Conservation (phyloP, 371 early-diverging fungal species). For the Coemansia sp. region DNA sequence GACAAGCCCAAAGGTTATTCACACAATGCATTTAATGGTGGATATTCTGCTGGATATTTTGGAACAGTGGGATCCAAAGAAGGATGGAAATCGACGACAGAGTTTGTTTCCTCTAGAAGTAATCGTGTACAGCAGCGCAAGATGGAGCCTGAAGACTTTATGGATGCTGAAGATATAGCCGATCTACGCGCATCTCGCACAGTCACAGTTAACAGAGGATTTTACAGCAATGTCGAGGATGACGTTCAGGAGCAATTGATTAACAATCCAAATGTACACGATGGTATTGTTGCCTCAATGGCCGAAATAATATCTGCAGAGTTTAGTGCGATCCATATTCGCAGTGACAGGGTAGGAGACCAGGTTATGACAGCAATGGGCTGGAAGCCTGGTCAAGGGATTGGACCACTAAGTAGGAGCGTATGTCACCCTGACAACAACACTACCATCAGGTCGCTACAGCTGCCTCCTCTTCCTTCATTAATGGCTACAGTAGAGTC, state of each 20-base stretch:
- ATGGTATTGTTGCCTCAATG: constrained; percentile 8
- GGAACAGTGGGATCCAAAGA: constrained; percentile 40
- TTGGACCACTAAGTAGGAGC: constrained; percentile 17
- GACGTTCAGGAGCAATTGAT: neutral
- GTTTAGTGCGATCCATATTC: constrained; percentile 1
- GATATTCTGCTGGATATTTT: constrained; percentile 33
- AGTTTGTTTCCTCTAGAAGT: constrained; percentile 43
- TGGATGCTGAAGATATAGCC: constrained; percentile 51
- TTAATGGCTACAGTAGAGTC: neutral
- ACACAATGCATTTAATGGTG: constrained; percentile 30
- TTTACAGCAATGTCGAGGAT: neutral
- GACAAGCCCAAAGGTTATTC: constrained; percentile 21
- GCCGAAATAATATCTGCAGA: constrained; percentile 17
- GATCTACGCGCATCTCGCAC: constrained; percentile 10
- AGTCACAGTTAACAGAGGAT: neutral
- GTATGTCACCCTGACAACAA: neutral
- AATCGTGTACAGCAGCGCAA: constrained; percentile 16
- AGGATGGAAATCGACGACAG: constrained; percentile 37
- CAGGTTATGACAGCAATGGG: constrained; percentile 38
- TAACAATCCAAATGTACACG: neutral
- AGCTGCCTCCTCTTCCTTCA: constrained; percentile 20
- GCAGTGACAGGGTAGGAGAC: constrained; percentile 7
- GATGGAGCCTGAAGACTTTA: constrained; percentile 40
- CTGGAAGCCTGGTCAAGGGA: constrained; percentile 41
- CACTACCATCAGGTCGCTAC: neutral